phyloP scores from a whole-genome alignment of 2,329 filamentous ascomycete genomes.

The Colletotrichum filicis region DNA sequence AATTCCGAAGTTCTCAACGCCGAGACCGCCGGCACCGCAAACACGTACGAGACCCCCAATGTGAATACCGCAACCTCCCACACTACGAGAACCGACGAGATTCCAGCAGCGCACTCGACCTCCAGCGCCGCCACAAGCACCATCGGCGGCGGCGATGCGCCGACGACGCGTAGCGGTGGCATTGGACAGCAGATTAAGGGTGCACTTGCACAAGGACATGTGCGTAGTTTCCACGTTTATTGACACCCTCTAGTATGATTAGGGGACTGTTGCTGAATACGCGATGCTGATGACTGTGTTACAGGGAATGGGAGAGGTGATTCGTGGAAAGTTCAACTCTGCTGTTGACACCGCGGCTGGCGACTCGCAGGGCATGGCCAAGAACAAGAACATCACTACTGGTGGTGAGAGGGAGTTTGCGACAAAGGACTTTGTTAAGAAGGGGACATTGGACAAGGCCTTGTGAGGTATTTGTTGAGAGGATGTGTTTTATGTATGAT shows the following conservation, averaged over 20 bases:
- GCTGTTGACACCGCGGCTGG: conserved; percentile 42
- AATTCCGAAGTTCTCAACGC: conserved; percentile 14
- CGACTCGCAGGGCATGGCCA: conserved; percentile 46
- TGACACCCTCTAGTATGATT: no score
- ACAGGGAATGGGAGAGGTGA: conserved; percentile 32
- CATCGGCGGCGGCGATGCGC: conserved; percentile 27
- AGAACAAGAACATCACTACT: conserved; percentile 42
- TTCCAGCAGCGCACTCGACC: neutral
- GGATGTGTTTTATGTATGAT: neutral
- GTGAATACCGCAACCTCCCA: neutral
- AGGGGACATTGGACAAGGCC: conserved; percentile 31
- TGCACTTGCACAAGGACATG: conserved; percentile 31
- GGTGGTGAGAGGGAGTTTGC: conserved; percentile 35
- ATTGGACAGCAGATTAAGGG: conserved; percentile 30
- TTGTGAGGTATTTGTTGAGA: neutral
- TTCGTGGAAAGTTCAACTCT: conserved; percentile 46
- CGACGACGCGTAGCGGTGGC: conserved; percentile 29
- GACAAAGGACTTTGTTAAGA: conserved; percentile 31
- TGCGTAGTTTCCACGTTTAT: neutral
- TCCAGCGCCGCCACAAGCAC: neutral
- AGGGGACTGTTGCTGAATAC: no score
- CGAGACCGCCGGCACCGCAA: neutral
- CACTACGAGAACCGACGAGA: neutral
- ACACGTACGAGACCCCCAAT: conserved; percentile 11
- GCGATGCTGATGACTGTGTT: neutral